These are phyloP conservation scores for Nicotiana sylvestris DNA, from an alignment of 257 asterid genomes.

Conservation along the genomic window DNA sequence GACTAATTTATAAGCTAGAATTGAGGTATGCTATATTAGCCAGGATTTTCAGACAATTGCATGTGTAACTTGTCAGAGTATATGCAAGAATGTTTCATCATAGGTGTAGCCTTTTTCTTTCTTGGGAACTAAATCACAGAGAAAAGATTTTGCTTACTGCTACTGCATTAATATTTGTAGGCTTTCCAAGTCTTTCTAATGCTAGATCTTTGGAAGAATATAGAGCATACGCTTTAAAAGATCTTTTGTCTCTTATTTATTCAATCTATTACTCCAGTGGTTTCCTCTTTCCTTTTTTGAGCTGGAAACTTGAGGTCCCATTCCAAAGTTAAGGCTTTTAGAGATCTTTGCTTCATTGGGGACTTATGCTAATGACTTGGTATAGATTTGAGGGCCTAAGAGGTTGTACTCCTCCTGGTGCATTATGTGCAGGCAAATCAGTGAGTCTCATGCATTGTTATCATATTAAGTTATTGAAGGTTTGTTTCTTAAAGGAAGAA, in stretches of 20 bases:
- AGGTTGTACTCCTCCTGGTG: conserved; percentile 4
- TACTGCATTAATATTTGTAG: not conserved
- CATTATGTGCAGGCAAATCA: conserved; percentile 5
- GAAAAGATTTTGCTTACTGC: not conserved
- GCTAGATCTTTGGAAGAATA: not conserved
- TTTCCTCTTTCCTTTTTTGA: conserved; percentile 2
- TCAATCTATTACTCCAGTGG: not conserved
- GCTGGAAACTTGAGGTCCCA: conserved; percentile 6
- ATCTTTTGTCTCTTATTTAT: not conserved
- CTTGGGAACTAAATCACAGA: not conserved
- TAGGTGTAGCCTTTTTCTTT: not conserved
- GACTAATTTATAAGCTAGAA: not conserved
- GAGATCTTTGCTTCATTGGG: not conserved
- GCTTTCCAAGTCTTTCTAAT: not conserved
- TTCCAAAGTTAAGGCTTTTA: conserved; percentile 1
- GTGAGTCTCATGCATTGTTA: not conserved
- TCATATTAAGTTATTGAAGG: not conserved
- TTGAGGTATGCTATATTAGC: not conserved
- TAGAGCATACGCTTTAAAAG: not conserved
- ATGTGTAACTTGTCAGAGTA: not conserved
- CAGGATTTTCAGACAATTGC: not conserved
- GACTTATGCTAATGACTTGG: not conserved
- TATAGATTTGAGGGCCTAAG: not conserved
- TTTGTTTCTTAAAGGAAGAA: not conserved
- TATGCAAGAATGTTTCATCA: not conserved